Conservation (phyloP, 805 yeast species). For the Zygotorulaspora sp. region DNA sequence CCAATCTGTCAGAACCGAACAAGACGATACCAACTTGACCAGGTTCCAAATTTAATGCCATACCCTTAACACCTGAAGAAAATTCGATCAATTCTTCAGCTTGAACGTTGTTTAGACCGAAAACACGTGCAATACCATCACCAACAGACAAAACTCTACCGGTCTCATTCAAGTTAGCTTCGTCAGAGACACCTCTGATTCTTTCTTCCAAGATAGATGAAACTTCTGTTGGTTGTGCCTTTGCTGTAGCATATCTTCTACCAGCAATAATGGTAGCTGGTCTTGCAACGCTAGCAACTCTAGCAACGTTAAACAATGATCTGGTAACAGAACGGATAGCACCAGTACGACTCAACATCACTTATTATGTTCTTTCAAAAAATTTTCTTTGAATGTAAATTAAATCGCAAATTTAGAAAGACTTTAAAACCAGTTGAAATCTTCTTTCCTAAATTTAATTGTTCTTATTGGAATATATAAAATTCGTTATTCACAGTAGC, state of each 20-base stretch:
- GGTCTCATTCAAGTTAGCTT: constrained; percentile 96
- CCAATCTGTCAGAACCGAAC: constrained; percentile 98
- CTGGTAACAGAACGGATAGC: constrained; percentile 81
- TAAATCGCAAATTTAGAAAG: background rate
- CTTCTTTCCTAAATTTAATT: background rate
- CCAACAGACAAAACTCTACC: constrained; percentile 99
- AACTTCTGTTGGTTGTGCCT: constrained; percentile 99
- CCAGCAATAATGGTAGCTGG: constrained; percentile 60
- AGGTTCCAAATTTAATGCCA: constrained; percentile 99
- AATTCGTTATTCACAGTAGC: constrained; percentile 3
- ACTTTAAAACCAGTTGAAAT: constrained; percentile 3
- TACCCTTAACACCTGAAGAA: constrained; percentile 99
- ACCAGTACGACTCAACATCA: constrained; percentile 83
- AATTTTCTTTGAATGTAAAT: background rate
- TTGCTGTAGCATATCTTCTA: constrained; percentile 85
- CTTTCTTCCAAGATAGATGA: constrained; percentile 98
- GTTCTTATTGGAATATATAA: constrained; percentile 4
- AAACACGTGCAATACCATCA: constrained; percentile 99
- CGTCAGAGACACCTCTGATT: constrained; percentile 98
- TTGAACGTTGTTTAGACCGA: constrained; percentile 98
- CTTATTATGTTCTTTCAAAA: constrained; percentile 11
- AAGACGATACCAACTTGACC: constrained; percentile 99
- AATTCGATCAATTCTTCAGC: constrained; percentile 99
- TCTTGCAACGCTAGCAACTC: constrained; percentile 52
- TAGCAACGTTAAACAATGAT: constrained; percentile 44